phyloP scores from a whole-genome alignment of 345 rosid genomes.

The Euphorbia lathyris region DNA sequence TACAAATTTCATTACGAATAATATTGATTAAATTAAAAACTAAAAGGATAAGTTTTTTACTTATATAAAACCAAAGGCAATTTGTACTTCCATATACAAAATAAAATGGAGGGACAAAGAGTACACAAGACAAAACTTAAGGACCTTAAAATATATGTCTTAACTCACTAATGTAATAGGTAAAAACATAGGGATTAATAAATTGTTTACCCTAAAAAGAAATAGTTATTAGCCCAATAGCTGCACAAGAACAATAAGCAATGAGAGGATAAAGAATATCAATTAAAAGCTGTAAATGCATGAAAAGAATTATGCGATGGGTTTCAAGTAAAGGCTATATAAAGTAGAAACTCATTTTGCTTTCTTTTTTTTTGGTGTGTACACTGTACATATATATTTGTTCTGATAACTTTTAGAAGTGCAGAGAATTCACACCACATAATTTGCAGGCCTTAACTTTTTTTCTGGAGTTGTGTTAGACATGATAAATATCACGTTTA shows the following conservation, averaged over 20 bases:
- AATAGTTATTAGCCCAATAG: slow-evolving; percentile 10
- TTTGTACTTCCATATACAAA: too few species aligned
- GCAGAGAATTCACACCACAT: neutral
- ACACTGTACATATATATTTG: too few species aligned
- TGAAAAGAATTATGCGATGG: neutral
- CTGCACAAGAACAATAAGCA: slow-evolving; percentile 11
- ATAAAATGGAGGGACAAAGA: too few species aligned
- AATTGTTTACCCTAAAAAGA: too few species aligned
- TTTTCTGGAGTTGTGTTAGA: slow-evolving; percentile 1
- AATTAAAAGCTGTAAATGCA: neutral
- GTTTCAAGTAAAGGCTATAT: neutral
- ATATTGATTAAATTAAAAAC: too few species aligned
- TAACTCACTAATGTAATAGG: too few species aligned
- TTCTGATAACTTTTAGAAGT: slow-evolving; percentile 1
- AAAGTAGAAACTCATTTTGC: neutral
- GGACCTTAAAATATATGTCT: too few species aligned
- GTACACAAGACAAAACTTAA: too few species aligned
- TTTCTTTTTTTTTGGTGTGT: neutral
- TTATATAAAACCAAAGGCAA: too few species aligned
- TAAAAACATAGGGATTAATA: too few species aligned
- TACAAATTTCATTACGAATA: too few species aligned
- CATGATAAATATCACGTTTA: neutral
- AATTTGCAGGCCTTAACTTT: neutral
- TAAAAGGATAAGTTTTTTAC: too few species aligned
- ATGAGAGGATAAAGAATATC: neutral